Percentiles rank a stretch among this genome's conserved stretches.
Conservation (phyloP, 1,139 yeast genomes). For the Debaryomyces subglobosus region DNA sequence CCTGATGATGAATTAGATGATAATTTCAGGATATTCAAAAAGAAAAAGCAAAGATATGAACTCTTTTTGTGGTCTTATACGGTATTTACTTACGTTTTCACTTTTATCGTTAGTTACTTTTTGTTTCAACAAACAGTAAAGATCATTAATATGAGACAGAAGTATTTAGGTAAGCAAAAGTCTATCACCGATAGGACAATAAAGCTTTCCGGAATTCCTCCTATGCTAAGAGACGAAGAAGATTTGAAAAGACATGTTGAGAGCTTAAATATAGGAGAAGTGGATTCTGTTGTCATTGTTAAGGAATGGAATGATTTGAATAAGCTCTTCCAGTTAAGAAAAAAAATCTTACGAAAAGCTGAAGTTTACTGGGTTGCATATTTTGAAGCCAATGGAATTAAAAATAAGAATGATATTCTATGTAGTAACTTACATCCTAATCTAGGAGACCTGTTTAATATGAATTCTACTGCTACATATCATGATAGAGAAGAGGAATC, state of each 20-base stretch:
- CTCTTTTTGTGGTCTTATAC: conserved; percentile 45
- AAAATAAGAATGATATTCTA: conserved; percentile 32
- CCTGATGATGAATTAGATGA: conserved; percentile 42
- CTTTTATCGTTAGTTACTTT: conserved; percentile 36
- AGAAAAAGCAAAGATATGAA: conserved; percentile 18
- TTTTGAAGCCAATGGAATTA: conserved; percentile 46
- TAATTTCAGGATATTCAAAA: conserved; percentile 19
- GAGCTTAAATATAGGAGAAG: conserved; percentile 76
- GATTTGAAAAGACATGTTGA: conserved; percentile 75
- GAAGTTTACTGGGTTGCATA: conserved; percentile 83
- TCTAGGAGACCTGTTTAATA: conserved; percentile 31
- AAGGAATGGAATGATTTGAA: conserved; percentile 83
- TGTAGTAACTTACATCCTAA: conserved; percentile 30
- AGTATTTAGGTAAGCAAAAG: conserved; percentile 45
- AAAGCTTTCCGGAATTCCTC: conserved; percentile 60
- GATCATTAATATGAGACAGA: conserved; percentile 45
- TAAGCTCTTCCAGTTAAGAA: conserved; percentile 61
- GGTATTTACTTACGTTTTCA: conserved; percentile 45
- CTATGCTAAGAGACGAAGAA: conserved; percentile 69
- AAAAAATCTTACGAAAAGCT: conserved; percentile 52
- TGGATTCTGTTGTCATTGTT: conserved; percentile 74
- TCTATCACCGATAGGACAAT: conserved; percentile 52
- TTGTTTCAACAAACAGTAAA: conserved; percentile 40
- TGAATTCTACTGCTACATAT: conserved; percentile 15
- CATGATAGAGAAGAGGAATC: conserved; percentile 3